phyloP scores from a whole-genome alignment of 257 asterid species.

The Mitragyna speciosa region DNA sequence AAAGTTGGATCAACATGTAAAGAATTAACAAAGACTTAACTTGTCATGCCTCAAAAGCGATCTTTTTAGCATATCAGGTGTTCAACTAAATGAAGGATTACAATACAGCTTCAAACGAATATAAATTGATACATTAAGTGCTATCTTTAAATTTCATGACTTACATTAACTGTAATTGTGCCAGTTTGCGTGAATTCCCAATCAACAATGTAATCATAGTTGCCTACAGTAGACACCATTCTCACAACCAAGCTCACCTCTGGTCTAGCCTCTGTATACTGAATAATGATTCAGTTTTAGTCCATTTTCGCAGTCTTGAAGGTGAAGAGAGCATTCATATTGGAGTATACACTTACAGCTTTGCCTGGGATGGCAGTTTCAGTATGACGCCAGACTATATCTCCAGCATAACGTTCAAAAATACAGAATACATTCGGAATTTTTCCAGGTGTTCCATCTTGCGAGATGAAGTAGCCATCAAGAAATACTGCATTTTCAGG shows the following conservation, averaged over 20 bases:
- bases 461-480: slow-evolving; percentile 48
- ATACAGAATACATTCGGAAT: slow-evolving; percentile 46
- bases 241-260: slow-evolving; percentile 65
- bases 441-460: slow-evolving; percentile 47
- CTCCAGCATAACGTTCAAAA: slow-evolving; percentile 60
- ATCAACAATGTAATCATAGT: slow-evolving; percentile 72
- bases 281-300: background rate
- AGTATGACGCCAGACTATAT: slow-evolving; percentile 75
- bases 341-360: slow-evolving; percentile 24
- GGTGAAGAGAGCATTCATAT: too few relatives aligned
- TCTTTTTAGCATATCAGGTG: background rate
- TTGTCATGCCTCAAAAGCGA: background rate
- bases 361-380: slow-evolving; percentile 43
- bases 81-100: background rate
- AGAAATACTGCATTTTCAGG: slow-evolving; percentile 52
- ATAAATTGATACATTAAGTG: background rate
- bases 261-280: slow-evolving; percentile 20
- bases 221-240: slow-evolving; percentile 65
- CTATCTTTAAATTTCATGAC: background rate
- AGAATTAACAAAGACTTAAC: background rate
- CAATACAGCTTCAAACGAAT: background rate
- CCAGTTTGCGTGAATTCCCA: slow-evolving; percentile 78
- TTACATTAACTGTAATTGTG: slow-evolving; percentile 25
- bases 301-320: background rate
- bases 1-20: background rate